Conservation (phyloP, 2,329 filamentous ascomycete genomes). For the Amphichorda felina region DNA sequence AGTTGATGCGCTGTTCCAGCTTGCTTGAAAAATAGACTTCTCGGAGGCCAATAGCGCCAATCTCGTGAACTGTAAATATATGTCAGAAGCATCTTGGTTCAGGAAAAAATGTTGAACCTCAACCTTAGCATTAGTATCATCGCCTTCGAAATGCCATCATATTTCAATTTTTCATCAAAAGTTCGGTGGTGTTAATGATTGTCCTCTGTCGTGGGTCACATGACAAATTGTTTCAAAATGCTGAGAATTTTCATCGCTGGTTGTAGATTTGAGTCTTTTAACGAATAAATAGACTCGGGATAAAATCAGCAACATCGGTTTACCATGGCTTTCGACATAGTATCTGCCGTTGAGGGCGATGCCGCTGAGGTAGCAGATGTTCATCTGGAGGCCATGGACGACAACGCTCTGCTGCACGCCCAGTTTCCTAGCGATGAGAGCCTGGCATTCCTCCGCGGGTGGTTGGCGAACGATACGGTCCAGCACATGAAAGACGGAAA, state of each 20-base stretch:
- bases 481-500: conserved; percentile 12
- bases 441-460: conserved; percentile 14
- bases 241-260: no score
- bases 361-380: conserved; percentile 14
- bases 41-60: no score
- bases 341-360: conserved; percentile 12
- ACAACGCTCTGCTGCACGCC: conserved; percentile 24
- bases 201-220: neutral
- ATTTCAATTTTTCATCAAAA: no score
- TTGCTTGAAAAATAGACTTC: no score
- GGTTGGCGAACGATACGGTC: conserved; percentile 17
- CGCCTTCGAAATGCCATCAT: no score
- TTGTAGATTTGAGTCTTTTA: neutral
- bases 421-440: conserved; percentile 23
- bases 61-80: no score
- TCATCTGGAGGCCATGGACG: conserved; percentile 25
- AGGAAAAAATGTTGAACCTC: no score
- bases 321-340: conserved; percentile 14
- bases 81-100: no score
- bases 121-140: no score
- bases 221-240: neutral
- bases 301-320: neutral
- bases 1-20: no score
- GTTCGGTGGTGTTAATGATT: no score
- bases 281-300: no score